Evolutionary conservation across 108 stramenopile species (phyloP).

Genomic region (Chaetoceros muelleri): DNA sequence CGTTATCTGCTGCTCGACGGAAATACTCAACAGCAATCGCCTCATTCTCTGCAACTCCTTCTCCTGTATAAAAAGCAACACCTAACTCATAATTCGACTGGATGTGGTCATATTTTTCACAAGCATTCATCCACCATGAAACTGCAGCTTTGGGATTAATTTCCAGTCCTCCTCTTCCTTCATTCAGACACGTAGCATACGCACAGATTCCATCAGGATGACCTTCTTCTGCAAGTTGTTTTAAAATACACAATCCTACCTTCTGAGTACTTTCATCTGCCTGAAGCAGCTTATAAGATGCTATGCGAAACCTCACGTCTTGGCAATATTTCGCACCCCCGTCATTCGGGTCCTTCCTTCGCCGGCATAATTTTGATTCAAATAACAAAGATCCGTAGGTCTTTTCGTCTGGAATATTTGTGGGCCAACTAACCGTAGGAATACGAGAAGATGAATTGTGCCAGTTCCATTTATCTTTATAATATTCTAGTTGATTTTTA

Average conservation of each 20-base stretch:
- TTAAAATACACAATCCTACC: slow-evolving; percentile 20
- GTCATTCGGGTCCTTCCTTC: not conserved
- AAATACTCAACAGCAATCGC: slow-evolving; percentile 30
- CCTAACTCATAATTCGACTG: slow-evolving; percentile 40
- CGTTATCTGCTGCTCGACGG: slow-evolving; percentile 23
- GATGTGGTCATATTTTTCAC: slow-evolving; percentile 22
- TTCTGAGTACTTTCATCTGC: slow-evolving; percentile 14
- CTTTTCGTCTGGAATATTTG: not conserved
- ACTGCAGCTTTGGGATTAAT: slow-evolving; percentile 32
- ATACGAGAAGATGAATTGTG: not conserved
- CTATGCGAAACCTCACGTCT: slow-evolving; percentile 13
- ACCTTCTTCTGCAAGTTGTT: slow-evolving; percentile 12
- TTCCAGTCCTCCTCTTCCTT: slow-evolving; percentile 34
- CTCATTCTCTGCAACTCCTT: slow-evolving; percentile 33
- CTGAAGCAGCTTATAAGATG: slow-evolving; percentile 11
- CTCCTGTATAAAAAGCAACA: slow-evolving; percentile 46
- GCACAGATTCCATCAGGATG: slow-evolving; percentile 23
- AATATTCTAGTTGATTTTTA: not conserved
- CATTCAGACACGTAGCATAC: slow-evolving; percentile 32
- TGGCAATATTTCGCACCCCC: slow-evolving; percentile 2
- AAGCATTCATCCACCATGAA: slow-evolving; percentile 26
- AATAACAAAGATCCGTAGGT: not conserved
- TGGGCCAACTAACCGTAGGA: not conserved
- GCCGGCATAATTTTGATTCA: not conserved
- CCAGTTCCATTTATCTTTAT: not conserved